Evolutionary conservation across 345 rosid genomes (phyloP), one percentile per base, ranked within the genome.

Genomic region (Clarkia xantiana): DNA sequence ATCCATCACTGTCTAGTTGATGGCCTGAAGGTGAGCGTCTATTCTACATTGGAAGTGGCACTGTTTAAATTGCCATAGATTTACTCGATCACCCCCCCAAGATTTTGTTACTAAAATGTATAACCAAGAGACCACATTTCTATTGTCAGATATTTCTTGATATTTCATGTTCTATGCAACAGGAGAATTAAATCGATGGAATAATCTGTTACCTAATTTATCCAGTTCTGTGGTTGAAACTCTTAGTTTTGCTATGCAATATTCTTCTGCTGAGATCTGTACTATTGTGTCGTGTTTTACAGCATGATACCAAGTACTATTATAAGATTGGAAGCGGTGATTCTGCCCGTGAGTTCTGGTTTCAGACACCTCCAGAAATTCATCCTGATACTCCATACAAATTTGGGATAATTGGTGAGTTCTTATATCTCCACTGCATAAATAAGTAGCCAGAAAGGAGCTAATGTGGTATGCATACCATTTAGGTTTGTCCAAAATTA

Each of bases 341-440:
- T 53, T 74, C 81, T 47, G 66, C 87, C 46, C 70, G 96, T 45
- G 82, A 79, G 62, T 91, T 91, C 67, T 84, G 82, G 94, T 86
- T 91, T 72, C 78, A 67, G 42, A 84, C 96, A 42, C 90, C 98
- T 61, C 95, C 98, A 56, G 44, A 45, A 47, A 45, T 84, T 58
- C 64, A 70, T 67, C 94, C 90, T 40, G 94, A 84, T 78, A 74
- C 77, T 61, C 49, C 93, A 43, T 86, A 82, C 75, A 81, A 75
- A 66, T 91, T 91, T 66, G 98, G 95, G 58, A 81, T 91, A 52
- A 91, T 91, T 55, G 96, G 98, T 91, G 62, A 71, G 84, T 59
- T 44, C 50, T 49, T 16, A 15, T 2, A 14, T 44, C 3, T 39
- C 43, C 12, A 4, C 17, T n/a, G 9, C 20, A 12, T 36, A 18